These are phyloP conservation scores for Pythium utonaiense DNA, from an alignment of 352 stramenopile genomes.

Conservation along the genomic window DNA sequence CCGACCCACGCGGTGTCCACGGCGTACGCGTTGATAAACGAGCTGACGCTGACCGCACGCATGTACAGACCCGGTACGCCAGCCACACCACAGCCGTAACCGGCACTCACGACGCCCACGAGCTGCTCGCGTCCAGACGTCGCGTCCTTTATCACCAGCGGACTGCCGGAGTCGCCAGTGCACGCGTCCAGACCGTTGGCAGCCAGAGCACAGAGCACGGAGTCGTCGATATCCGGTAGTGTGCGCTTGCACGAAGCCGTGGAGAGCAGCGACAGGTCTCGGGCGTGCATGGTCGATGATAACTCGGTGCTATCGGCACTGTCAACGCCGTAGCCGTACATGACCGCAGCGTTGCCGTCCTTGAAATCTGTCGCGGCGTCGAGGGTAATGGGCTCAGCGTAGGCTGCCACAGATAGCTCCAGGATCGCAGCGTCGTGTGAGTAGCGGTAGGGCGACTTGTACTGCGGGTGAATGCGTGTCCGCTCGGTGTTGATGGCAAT, in stretches of 20 bases:
- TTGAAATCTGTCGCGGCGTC: slow-evolving; percentile 23
- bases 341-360: slow-evolving; percentile 17
- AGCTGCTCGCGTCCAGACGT: slow-evolving; percentile 14
- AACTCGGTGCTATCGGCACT: slow-evolving; percentile 10
- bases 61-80: slow-evolving; percentile 37
- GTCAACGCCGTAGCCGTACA: slow-evolving; percentile 32
- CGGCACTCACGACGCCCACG: slow-evolving; percentile 33
- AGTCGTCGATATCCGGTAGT: slow-evolving; percentile 27
- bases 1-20: slow-evolving; percentile 8
- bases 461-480: slow-evolving; percentile 28
- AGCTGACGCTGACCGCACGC: slow-evolving; percentile 22
- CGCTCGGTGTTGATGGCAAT: slow-evolving; percentile 22
- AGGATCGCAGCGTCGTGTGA: slow-evolving; percentile 35
- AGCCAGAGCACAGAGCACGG: slow-evolving; percentile 29
- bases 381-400: slow-evolving; percentile 21
- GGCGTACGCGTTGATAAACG: slow-evolving; percentile 32
- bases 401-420: slow-evolving; percentile 27
- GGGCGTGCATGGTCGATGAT: slow-evolving; percentile 24
- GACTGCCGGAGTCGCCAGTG: slow-evolving; percentile 36
- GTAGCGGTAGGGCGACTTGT: slow-evolving; percentile 20
- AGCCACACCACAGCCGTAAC: slow-evolving; percentile 32
- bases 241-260: slow-evolving; percentile 11
- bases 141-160: slow-evolving; percentile 22
- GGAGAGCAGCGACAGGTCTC: slow-evolving; percentile 25
- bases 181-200: slow-evolving; percentile 27